phyloP scores from a whole-genome alignment of 306 rosid species.

The Heteromeles arbutifolia region DNA sequence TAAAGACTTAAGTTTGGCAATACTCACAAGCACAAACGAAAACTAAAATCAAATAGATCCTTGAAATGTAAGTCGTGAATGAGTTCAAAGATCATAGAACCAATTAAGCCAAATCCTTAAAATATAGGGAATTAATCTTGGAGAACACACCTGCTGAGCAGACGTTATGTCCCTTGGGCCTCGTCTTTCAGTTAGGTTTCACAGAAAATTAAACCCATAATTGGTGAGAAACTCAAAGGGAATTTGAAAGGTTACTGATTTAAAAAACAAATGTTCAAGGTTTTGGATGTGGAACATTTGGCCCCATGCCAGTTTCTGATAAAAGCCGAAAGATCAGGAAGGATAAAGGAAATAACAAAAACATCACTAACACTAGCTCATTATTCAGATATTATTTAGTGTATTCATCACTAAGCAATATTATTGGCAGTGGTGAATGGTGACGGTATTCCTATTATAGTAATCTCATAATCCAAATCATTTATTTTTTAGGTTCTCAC shows the following conservation, averaged over 20 bases:
- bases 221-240: background rate
- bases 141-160: background rate
- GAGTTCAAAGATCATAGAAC: background rate
- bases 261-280: background rate
- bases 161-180: background rate
- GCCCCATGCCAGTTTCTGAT: slow-evolving; percentile 1
- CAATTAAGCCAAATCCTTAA: background rate
- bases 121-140: background rate
- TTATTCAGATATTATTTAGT: slow-evolving; percentile 1
- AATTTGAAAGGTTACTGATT: background rate
- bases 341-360: background rate
- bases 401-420: slow-evolving; percentile 6
- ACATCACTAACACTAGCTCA: background rate
- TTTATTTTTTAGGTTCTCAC: too few species aligned
- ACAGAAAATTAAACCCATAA: background rate
- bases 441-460: background rate
- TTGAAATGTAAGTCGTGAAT: background rate
- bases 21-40: too few species aligned
- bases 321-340: background rate
- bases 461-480: too few species aligned
- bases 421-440: background rate
- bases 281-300: background rate
- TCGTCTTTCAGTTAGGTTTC: background rate
- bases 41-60: too few species aligned
- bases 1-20: too few species aligned